phyloP scores from a whole-genome alignment of 306 rosid genomes.

The Mimosa pudica region DNA sequence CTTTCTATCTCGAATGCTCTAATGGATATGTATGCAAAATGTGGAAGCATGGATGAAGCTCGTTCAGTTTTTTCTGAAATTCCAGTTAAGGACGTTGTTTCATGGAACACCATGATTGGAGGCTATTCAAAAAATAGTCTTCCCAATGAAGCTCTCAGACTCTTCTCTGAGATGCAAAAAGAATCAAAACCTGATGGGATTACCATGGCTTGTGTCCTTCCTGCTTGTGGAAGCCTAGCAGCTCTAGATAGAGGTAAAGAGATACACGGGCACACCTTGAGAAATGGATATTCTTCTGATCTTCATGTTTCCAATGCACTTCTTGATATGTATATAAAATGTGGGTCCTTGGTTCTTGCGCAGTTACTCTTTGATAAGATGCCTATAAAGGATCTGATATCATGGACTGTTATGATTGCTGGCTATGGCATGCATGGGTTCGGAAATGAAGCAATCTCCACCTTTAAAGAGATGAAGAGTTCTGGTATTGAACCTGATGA shows the following conservation, averaged over 20 bases:
- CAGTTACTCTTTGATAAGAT: slow-evolving; percentile 50
- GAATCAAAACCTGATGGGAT: slow-evolving; percentile 53
- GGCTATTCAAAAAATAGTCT: slow-evolving; percentile 67
- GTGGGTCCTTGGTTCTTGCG: slow-evolving; percentile 63
- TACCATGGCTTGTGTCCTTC: slow-evolving; percentile 63
- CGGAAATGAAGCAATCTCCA: slow-evolving; percentile 64
- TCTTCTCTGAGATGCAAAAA: slow-evolving; percentile 55
- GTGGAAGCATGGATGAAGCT: slow-evolving; percentile 81
- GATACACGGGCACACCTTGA: slow-evolving; percentile 59
- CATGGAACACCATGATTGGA: slow-evolving; percentile 80
- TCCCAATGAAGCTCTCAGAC: slow-evolving; percentile 62
- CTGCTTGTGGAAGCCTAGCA: slow-evolving; percentile 75
- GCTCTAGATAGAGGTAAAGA: slow-evolving; percentile 68
- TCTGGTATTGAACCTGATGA: slow-evolving; percentile 60
- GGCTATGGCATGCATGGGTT: slow-evolving; percentile 81
- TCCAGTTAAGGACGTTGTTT: slow-evolving; percentile 54
- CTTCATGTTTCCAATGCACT: slow-evolving; percentile 59
- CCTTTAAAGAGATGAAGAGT: slow-evolving; percentile 56
- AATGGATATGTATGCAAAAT: slow-evolving; percentile 84
- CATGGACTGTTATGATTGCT: slow-evolving; percentile 72
- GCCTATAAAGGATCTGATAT: slow-evolving; percentile 58
- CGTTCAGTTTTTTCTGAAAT: slow-evolving; percentile 52
- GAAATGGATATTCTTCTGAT: slow-evolving; percentile 53
- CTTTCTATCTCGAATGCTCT: slow-evolving; percentile 72
- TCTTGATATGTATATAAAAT: slow-evolving; percentile 71